phyloP scores from a whole-genome alignment of 176 grass and related monocot genomes.

The Phyllostachys edulis region DNA sequence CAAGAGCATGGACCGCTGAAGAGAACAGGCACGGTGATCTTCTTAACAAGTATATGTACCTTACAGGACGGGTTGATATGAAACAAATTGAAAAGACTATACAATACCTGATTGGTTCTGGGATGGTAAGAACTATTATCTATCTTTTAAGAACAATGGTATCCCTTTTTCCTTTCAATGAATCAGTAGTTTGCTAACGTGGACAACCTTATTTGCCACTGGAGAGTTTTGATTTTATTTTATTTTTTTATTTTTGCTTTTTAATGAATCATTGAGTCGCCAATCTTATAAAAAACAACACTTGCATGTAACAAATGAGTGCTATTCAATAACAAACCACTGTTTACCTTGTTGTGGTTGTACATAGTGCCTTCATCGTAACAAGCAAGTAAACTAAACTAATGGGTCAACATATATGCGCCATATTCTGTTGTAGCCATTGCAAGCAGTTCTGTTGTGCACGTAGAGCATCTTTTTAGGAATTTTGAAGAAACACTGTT shows the following conservation, averaged over 20 bases:
- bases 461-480: background rate
- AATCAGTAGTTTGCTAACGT: background rate
- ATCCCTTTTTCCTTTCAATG: background rate
- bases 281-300: background rate
- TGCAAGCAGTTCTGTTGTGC: background rate
- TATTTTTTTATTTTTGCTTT: too few relatives aligned
- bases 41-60: constrained; percentile 75
- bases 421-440: background rate
- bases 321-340: background rate
- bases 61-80: constrained; percentile 69
- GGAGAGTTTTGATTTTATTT: background rate
- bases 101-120: constrained; percentile 65
- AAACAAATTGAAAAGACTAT: constrained; percentile 78
- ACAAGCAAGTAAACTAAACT: background rate
- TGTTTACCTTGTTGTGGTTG: background rate
- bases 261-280: background rate
- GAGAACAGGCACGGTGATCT: constrained; percentile 78
- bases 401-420: background rate
- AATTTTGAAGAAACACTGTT: background rate
- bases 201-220: background rate
- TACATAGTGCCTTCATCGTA: background rate
- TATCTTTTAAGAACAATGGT: background rate
- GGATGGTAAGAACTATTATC: constrained; percentile 51
- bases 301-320: background rate
- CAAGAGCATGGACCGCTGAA: constrained; percentile 76